These are phyloP conservation scores for Myriosclerotinia curreyana DNA, from an alignment of 2,329 filamentous ascomycete genomes.

Conservation along the genomic window DNA sequence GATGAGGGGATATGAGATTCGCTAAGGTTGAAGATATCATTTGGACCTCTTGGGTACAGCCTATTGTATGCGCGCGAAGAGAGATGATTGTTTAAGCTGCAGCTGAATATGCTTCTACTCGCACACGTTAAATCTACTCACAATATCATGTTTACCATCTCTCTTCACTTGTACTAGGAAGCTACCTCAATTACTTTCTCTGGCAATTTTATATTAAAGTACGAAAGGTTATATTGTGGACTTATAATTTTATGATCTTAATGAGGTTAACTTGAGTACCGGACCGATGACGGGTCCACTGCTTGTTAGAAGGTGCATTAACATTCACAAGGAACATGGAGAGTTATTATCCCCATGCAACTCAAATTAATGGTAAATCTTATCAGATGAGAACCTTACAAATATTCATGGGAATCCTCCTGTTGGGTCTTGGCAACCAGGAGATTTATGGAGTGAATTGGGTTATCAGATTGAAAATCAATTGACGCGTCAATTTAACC, in stretches of 20 bases:
- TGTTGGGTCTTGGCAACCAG: neutral
- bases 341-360: neutral
- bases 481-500: neutral
- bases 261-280: neutral
- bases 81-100: neutral
- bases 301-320: conserved; percentile 2
- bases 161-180: neutral
- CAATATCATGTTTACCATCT: neutral
- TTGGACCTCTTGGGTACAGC: neutral
- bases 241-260: too few species aligned
- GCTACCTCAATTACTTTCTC: neutral
- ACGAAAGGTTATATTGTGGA: neutral
- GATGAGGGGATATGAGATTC: neutral
- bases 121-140: neutral
- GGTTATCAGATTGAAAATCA: conserved; percentile 18
- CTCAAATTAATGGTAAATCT: neutral
- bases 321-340: conserved; percentile 7
- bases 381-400: conserved; percentile 13
- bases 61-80: neutral
- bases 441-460: neutral
- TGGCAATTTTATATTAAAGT: neutral
- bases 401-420: neutral
- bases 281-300: conserved; percentile 3
- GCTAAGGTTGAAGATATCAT: neutral
- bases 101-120: neutral